Evolutionary conservation across 192 early-diverging fungal species (phyloP).

Genomic region (Coemansia sp.): DNA sequence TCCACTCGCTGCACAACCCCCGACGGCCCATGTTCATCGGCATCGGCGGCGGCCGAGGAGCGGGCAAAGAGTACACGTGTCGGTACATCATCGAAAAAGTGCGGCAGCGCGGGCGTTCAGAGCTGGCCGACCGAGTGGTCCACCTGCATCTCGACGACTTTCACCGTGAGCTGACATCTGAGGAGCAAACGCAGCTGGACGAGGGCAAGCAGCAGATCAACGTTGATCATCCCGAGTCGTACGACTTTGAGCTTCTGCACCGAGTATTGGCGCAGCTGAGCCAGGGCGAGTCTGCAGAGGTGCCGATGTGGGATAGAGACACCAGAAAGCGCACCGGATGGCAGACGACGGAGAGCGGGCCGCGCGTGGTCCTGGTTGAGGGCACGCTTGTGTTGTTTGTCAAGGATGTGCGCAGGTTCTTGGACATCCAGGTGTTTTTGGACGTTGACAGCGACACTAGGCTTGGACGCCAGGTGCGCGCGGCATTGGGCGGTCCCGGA

Average conservation of each 20-base stretch:
- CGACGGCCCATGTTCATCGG: slow-evolving; percentile 51
- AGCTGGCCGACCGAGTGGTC: slow-evolving; percentile 56
- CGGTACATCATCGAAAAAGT: slow-evolving; percentile 46
- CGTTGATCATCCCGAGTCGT: slow-evolving; percentile 74
- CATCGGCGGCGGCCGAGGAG: slow-evolving; percentile 55
- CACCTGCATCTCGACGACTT: slow-evolving; percentile 68
- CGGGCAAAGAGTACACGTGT: slow-evolving; percentile 51
- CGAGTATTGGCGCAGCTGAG: slow-evolving; percentile 56
- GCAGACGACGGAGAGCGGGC: slow-evolving; percentile 33
- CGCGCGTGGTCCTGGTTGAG: slow-evolving; percentile 73
- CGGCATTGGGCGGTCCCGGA: slow-evolving; percentile 36
- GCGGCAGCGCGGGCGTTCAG: slow-evolving; percentile 45
- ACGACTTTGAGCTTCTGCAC: slow-evolving; percentile 73
- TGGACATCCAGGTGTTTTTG: slow-evolving; percentile 82
- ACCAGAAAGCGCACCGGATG: slow-evolving; percentile 26
- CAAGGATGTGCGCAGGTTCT: slow-evolving; percentile 60
- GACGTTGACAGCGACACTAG: slow-evolving; percentile 84
- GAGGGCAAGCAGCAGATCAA: slow-evolving; percentile 56
- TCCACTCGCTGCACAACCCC: not conserved
- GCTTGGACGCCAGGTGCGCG: slow-evolving; percentile 52
- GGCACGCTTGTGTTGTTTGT: slow-evolving; percentile 80
- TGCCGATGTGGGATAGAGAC: slow-evolving; percentile 68
- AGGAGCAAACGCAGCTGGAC: slow-evolving; percentile 56
- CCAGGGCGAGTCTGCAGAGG: slow-evolving; percentile 47
- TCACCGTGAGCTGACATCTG: slow-evolving; percentile 58